These are phyloP conservation scores for Elaeis guineensis DNA, from an alignment of 176 grass and related monocot genomes.

Conservation along the genomic window DNA sequence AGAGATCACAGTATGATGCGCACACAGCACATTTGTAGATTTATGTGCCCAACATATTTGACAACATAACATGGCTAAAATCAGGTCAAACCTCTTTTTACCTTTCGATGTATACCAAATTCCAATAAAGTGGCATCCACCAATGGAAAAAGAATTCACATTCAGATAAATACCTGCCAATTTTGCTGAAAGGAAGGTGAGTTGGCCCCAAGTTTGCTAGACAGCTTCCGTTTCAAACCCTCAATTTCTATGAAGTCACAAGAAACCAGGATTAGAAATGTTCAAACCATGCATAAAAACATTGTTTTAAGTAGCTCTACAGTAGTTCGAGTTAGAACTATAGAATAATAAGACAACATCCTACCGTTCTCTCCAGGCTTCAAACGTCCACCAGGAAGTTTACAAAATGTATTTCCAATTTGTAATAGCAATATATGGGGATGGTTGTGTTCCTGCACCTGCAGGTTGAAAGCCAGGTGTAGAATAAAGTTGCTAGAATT, in stretches of 20 bases:
- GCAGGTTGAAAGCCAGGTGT: not conserved
- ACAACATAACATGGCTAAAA: no score
- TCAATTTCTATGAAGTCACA: slow-evolving; percentile 61
- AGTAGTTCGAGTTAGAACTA: no score
- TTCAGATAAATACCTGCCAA: slow-evolving; percentile 64
- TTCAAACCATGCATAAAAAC: no score
- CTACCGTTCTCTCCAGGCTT: slow-evolving; percentile 97
- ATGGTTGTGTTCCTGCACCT: slow-evolving; percentile 99
- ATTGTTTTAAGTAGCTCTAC: no score
- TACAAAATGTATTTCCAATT: slow-evolving; percentile 99
- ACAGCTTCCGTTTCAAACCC: slow-evolving; percentile 84
- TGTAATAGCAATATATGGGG: slow-evolving; percentile 87
- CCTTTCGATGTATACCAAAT: no score
- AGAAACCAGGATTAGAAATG: no score
- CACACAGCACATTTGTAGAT: no score
- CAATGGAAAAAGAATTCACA: not conserved
- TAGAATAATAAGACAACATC: not conserved
- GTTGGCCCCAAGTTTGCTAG: slow-evolving; percentile 85
- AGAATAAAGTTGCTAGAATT: no score
- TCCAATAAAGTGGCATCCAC: not conserved
- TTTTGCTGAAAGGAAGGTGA: slow-evolving; percentile 84
- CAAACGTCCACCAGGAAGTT: slow-evolving; percentile 92
- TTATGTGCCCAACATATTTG: no score
- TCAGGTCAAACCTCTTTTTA: no score
- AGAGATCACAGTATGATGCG: no score